phyloP scores from a whole-genome alignment of 495 filamentous ascomycete species.

The Peziza echinospora region DNA sequence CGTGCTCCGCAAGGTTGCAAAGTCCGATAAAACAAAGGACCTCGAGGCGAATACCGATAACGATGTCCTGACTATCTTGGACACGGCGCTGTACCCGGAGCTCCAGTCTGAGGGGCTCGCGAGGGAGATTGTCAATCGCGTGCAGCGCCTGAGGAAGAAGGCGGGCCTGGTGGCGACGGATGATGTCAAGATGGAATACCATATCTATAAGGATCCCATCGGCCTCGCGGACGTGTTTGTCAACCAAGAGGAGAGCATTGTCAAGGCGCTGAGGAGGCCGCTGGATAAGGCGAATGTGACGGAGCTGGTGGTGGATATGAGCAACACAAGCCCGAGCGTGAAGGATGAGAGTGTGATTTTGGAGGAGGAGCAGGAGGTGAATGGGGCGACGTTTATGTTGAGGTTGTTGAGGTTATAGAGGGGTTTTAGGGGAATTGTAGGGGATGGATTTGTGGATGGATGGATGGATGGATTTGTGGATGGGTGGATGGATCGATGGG shows the following conservation, averaged over 20 bases:
- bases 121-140: constrained; percentile 62
- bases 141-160: constrained; percentile 64
- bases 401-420: constrained; percentile 54
- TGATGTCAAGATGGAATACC: constrained; percentile 70
- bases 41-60: constrained; percentile 70
- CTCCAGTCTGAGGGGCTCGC: constrained; percentile 55
- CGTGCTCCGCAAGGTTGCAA: constrained; percentile 56
- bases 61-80: constrained; percentile 66
- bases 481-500: no score
- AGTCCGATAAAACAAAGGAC: constrained; percentile 40
- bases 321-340: constrained; percentile 27
- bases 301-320: constrained; percentile 38
- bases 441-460: no score
- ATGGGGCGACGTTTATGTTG: constrained; percentile 67
- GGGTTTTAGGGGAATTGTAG: no score
- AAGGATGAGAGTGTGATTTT: constrained; percentile 38
- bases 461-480: no score
- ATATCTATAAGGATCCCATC: constrained; percentile 49
- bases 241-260: constrained; percentile 41
- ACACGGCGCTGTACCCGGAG: constrained; percentile 48
- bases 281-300: constrained; percentile 52
- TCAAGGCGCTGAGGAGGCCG: constrained; percentile 59
- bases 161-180: constrained; percentile 61
- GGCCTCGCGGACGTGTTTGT: constrained; percentile 56
- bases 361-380: constrained; percentile 77